Conservation (phyloP, 2,329 filamentous ascomycete genomes). For the Colletotrichum ledebouriae region DNA sequence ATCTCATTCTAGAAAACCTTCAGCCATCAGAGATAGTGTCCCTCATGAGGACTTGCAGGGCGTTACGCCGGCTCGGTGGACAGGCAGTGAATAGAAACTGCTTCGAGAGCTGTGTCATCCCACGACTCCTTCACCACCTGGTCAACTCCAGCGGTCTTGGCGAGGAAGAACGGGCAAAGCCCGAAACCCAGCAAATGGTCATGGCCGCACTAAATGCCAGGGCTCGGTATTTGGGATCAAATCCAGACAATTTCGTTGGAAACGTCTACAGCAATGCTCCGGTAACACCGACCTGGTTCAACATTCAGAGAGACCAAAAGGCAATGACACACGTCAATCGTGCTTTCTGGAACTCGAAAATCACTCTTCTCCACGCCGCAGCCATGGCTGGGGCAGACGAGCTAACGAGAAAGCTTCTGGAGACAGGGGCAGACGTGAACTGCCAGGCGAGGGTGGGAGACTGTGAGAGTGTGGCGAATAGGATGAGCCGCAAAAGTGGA, state of each 20-base stretch:
- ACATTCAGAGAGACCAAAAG: background rate
- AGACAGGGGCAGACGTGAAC: background rate
- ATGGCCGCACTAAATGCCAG: background rate
- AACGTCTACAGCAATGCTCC: background rate
- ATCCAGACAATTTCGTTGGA: background rate
- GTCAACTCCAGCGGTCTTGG: background rate
- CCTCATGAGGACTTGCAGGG: background rate
- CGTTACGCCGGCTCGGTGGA: background rate
- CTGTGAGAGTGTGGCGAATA: no score
- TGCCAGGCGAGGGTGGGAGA: background rate
- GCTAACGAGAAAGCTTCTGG: background rate
- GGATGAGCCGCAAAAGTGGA: no score
- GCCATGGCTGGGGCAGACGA: slow-evolving; percentile 3
- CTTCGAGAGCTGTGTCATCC: background rate
- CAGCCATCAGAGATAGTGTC: background rate
- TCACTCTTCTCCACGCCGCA: slow-evolving; percentile 6
- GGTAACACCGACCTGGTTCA: background rate
- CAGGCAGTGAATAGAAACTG: background rate
- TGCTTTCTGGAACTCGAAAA: slow-evolving; percentile 5
- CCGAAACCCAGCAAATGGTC: background rate
- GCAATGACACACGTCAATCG: slow-evolving; percentile 4
- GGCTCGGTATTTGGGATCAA: background rate
- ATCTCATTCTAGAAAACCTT: background rate
- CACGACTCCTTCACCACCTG: background rate
- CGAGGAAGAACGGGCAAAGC: background rate